Evolutionary conservation across 2,329 filamentous ascomycete species (phyloP).

Genomic region (Apiospora phragmitis): DNA sequence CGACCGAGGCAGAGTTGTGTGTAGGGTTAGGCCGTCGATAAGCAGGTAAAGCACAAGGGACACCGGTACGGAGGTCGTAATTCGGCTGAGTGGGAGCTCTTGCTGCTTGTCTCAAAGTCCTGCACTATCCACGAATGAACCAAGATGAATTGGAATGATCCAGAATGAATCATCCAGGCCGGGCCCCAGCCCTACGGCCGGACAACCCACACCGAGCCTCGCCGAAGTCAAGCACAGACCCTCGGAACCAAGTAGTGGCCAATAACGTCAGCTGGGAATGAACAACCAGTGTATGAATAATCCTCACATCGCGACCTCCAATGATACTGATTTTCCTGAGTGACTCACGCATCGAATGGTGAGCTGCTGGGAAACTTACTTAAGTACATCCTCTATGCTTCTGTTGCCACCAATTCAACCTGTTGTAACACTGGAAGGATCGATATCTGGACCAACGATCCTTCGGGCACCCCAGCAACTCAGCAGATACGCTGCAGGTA

Average conservation of each 20-base stretch:
- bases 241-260: neutral
- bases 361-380: neutral
- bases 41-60: neutral
- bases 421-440: neutral
- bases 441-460: neutral
- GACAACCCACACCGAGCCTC: conserved; percentile 2
- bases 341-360: neutral
- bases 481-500: neutral
- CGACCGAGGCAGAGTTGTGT: neutral
- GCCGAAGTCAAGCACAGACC: conserved; percentile 1
- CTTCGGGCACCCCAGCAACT: neutral
- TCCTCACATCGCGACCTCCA: neutral
- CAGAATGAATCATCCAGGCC: conserved; percentile 5
- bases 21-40: neutral
- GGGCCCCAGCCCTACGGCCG: conserved; percentile 1
- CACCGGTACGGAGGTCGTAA: neutral
- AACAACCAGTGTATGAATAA: neutral
- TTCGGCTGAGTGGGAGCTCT: neutral
- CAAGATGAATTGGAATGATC: neutral
- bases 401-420: neutral
- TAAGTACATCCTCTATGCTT: neutral
- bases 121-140: neutral
- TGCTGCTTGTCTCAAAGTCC: neutral
- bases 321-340: neutral
- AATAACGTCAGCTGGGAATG: neutral